Evolutionary conservation across 495 filamentous ascomycete species (phyloP).

Genomic region (Trichoderma gamsii): DNA sequence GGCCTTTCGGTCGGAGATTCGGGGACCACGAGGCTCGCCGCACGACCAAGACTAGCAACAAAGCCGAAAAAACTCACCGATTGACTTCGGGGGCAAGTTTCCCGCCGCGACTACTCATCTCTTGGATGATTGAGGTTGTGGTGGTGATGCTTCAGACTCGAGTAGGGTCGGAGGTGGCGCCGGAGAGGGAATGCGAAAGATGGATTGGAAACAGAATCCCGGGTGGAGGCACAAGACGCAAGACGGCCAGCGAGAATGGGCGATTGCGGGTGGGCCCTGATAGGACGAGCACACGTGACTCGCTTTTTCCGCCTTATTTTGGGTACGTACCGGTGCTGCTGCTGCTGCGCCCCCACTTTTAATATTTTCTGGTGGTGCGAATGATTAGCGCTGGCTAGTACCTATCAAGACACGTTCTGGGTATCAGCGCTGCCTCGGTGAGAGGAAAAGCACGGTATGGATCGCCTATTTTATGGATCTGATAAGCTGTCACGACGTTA

Average conservation of each 20-base stretch:
- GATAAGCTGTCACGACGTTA: no score
- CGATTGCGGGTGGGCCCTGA: slow-evolving; percentile 7
- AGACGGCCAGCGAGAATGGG: slow-evolving; percentile 10
- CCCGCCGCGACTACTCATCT: slow-evolving; percentile 74
- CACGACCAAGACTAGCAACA: slow-evolving; percentile 10
- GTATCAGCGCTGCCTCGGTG: background rate
- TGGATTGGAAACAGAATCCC: slow-evolving; percentile 9
- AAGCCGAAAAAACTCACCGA: slow-evolving; percentile 52
- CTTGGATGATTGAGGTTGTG: slow-evolving; percentile 36
- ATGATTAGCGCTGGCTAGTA: background rate
- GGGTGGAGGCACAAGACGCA: slow-evolving; percentile 13
- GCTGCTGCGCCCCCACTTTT: background rate
- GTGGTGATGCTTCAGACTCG: slow-evolving; percentile 12
- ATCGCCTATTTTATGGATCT: no score
- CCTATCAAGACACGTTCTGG: background rate
- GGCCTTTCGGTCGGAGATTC: slow-evolving; percentile 1
- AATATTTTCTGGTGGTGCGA: background rate
- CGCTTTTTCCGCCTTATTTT: background rate
- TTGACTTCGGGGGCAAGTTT: slow-evolving; percentile 97
- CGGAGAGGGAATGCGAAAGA: slow-evolving; percentile 13
- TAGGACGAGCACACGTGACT: slow-evolving; percentile 5
- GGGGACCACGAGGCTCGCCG: slow-evolving; percentile 4
- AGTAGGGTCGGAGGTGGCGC: slow-evolving; percentile 9
- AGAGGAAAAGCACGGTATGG: background rate
- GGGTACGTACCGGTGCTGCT: background rate